Percentiles rank a stretch among this genome's conserved stretches.
These are phyloP conservation scores for Pseudocohnilembus persalinus DNA, from an alignment of 169 alveolate species.

Conservation along the genomic window DNA sequence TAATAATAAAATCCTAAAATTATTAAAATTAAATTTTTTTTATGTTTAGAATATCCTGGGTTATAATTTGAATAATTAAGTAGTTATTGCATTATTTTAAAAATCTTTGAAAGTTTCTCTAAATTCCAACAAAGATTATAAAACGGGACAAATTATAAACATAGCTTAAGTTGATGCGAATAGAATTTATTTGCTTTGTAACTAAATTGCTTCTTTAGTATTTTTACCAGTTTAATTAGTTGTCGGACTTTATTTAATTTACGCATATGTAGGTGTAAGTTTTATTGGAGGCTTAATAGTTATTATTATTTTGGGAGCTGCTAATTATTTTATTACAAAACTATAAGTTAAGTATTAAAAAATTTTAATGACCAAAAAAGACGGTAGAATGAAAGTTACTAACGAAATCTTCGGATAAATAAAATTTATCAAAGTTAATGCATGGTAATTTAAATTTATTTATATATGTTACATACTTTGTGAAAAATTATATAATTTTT, in stretches of 20 bases:
- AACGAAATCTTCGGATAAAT: slow-evolving; percentile 71
- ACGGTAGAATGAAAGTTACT: slow-evolving; percentile 71
- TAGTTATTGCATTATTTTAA: slow-evolving; percentile 15
- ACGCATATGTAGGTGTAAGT: slow-evolving; percentile 61
- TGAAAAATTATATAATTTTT: too few species aligned
- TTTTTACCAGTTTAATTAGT: slow-evolving; percentile 39
- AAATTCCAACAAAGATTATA: slow-evolving; percentile 11
- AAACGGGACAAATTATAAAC: slow-evolving; percentile 72
- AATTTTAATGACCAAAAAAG: slow-evolving; percentile 65
- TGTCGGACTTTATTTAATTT: slow-evolving; percentile 53
- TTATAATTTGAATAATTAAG: slow-evolving; percentile 14
- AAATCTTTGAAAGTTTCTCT: slow-evolving; percentile 37
- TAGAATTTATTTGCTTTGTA: slow-evolving; percentile 39
- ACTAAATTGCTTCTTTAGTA: slow-evolving; percentile 1
- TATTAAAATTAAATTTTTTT: not conserved
- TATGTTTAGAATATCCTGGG: slow-evolving; percentile 10
- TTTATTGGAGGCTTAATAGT: slow-evolving; percentile 71
- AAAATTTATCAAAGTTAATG: slow-evolving; percentile 73
- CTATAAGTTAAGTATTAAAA: slow-evolving; percentile 40
- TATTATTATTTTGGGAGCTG: slow-evolving; percentile 46
- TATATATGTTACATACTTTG: too few species aligned
- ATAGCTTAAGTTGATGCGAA: slow-evolving; percentile 72
- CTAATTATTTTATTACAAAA: slow-evolving; percentile 53
- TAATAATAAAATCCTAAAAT: not conserved
- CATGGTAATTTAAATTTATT: slow-evolving; percentile 44